These are phyloP conservation scores for Xerocomus minutiporus DNA, from an alignment of 1,284 basidiomycete genomes.

Conservation along the genomic window DNA sequence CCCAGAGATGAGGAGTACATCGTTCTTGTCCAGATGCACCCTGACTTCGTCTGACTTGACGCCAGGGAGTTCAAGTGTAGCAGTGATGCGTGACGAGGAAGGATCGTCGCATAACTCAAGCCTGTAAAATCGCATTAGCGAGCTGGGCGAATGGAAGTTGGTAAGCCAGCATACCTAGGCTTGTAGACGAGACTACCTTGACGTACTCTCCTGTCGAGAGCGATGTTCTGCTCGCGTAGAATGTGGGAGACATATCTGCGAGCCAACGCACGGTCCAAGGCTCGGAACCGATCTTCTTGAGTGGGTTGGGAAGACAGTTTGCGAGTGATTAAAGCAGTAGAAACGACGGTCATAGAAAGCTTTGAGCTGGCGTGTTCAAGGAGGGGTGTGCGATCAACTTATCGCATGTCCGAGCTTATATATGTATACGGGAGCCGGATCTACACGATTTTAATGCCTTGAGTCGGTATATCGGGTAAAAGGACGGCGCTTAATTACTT, in stretches of 20 bases:
- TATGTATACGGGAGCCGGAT: neutral
- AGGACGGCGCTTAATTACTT: too few relatives aligned
- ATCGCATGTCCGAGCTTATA: neutral
- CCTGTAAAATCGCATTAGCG: slow-evolving; percentile 17
- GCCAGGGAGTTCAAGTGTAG: slow-evolving; percentile 30
- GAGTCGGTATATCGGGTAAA: neutral
- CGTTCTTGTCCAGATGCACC: slow-evolving; percentile 24
- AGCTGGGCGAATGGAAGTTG: slow-evolving; percentile 1
- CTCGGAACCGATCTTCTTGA: slow-evolving; percentile 31
- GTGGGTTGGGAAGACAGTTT: slow-evolving; percentile 26
- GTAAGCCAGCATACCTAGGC: slow-evolving; percentile 29
- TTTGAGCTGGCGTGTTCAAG: neutral
- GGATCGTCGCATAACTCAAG: slow-evolving; percentile 33
- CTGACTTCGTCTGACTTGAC: slow-evolving; percentile 32
- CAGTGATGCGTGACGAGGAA: slow-evolving; percentile 27
- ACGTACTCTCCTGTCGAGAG: slow-evolving; percentile 24
- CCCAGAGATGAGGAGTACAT: slow-evolving; percentile 27
- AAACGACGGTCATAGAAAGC: slow-evolving; percentile 23
- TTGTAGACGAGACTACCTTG: slow-evolving; percentile 33
- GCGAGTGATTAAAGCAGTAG: slow-evolving; percentile 15
- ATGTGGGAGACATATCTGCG: slow-evolving; percentile 29
- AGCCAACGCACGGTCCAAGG: slow-evolving; percentile 32
- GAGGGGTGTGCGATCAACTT: neutral
- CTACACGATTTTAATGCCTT: neutral
- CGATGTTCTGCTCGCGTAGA: slow-evolving; percentile 22